A percentile compares a stretch with the other conserved stretches of the same genome.
Evolutionary conservation across 495 filamentous ascomycete species (phyloP).

Genomic region (Astrocystis sublimbata): DNA sequence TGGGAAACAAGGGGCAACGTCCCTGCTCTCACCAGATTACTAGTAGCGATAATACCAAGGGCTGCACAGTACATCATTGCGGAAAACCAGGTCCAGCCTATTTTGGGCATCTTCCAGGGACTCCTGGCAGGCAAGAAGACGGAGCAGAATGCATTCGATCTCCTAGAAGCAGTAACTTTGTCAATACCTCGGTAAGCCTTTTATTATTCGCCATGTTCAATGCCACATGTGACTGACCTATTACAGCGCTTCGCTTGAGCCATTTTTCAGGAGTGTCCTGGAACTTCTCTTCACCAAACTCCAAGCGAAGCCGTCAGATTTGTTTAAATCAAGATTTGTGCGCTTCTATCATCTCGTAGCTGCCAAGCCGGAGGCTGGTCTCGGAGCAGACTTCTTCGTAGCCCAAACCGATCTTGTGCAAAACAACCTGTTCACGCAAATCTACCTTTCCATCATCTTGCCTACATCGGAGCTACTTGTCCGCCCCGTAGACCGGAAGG

Average conservation of each 20-base stretch:
- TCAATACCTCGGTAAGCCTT: slow-evolving; percentile 68
- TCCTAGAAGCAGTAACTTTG: slow-evolving; percentile 76
- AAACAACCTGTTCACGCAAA: slow-evolving; percentile 71
- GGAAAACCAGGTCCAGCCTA: slow-evolving; percentile 69
- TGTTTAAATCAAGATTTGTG: slow-evolving; percentile 76
- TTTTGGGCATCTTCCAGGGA: slow-evolving; percentile 91
- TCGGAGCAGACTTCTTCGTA: slow-evolving; percentile 89
- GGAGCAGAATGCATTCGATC: slow-evolving; percentile 82
- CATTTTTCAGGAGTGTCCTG: slow-evolving; percentile 78
- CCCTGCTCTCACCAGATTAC: slow-evolving; percentile 80
- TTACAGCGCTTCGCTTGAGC: slow-evolving; percentile 61
- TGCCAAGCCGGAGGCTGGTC: slow-evolving; percentile 68
- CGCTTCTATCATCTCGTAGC: slow-evolving; percentile 92
- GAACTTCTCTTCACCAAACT: slow-evolving; percentile 80
- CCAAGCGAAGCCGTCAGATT: slow-evolving; percentile 73
- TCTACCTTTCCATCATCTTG: slow-evolving; percentile 84
- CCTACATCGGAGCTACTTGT: slow-evolving; percentile 85
- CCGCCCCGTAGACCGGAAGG: slow-evolving; percentile 86
- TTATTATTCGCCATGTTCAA: background rate
- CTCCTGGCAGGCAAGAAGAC: slow-evolving; percentile 71
- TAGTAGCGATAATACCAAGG: slow-evolving; percentile 81
- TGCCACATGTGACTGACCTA: slow-evolving; percentile 28
- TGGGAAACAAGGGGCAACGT: slow-evolving; percentile 95
- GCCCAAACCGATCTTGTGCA: slow-evolving; percentile 77
- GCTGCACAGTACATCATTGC: slow-evolving; percentile 68